Conservation (phyloP, 1,284 basidiomycete genomes). For the Cutaneotrichosporon arboriforme region DNA sequence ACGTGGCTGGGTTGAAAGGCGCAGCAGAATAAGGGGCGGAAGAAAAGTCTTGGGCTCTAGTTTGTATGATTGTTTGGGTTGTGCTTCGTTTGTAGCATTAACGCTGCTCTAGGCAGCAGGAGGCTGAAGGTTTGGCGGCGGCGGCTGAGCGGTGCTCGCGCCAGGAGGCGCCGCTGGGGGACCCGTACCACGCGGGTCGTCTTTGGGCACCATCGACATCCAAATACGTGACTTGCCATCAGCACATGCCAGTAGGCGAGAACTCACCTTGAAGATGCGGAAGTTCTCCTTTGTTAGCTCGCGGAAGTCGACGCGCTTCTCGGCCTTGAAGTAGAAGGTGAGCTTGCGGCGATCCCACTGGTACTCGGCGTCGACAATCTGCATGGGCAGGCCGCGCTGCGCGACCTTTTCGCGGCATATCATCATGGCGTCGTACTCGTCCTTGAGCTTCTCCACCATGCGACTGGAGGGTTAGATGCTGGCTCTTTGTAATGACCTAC, state of each 20-base stretch:
- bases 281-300: slow-evolving; percentile 59
- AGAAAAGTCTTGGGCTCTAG: too few relatives aligned
- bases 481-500: slow-evolving; percentile 53
- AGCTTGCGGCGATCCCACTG: slow-evolving; percentile 98
- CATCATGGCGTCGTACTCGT: slow-evolving; percentile 86
- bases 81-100: too few relatives aligned
- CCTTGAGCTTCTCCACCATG: slow-evolving; percentile 72
- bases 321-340: slow-evolving; percentile 95
- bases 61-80: too few relatives aligned
- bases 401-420: slow-evolving; percentile 85
- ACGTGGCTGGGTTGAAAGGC: too few relatives aligned
- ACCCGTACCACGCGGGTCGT: slow-evolving; percentile 21
- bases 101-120: too few relatives aligned
- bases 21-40: neutral
- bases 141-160: too few relatives aligned
- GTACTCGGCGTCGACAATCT: slow-evolving; percentile 95
- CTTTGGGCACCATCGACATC: slow-evolving; percentile 45
- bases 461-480: slow-evolving; percentile 50
- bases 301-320: slow-evolving; percentile 93
- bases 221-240: slow-evolving; percentile 35
- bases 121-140: too few relatives aligned
- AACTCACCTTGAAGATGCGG: slow-evolving; percentile 41
- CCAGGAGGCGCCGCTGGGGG: too few relatives aligned
- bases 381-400: slow-evolving; percentile 92
- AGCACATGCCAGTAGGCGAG: neutral